Evolutionary conservation across 2,329 filamentous ascomycete genomes (phyloP), one percentile per base, ranked within the genome.

Genomic region (Gaeumannomyces tritici): DNA sequence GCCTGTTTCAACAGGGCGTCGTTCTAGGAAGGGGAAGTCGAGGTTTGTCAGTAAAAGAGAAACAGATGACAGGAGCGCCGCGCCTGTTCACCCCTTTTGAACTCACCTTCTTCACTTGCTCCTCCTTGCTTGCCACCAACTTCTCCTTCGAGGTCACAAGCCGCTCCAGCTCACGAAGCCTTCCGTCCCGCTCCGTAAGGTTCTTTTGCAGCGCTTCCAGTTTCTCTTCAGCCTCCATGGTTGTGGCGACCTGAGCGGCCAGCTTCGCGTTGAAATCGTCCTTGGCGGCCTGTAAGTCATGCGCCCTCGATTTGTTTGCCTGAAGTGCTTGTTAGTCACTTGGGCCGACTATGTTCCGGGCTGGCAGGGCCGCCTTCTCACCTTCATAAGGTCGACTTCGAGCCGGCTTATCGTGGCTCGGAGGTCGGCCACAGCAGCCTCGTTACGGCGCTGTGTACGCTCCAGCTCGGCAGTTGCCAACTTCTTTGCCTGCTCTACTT

Each of bases 381-480:
- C 42, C 77, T 86, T 87, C 72, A 84, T 79, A 15, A 88, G 66
- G 66, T 86, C 83, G 42, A 84, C 81, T 70, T 89, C 83, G 21
- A 91, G 74, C 57, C 81, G 79, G 62, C 81, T 83, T 31, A 89
- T 80, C 1, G 79, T 86, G 28, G 80, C 81, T 68, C 82, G 82
- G 15, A 90, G 73, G 65, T 88, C 85, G n/a, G 83, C 80, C 61
- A 83, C 78, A 67, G 90, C 86, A 1, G 83, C 84, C 56, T 89
- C 87, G 29, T 74, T 72, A 55, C 81, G 75, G 31, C 78, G 75
- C 61, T 77, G 76, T 3, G 76, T 70, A 47, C 81, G 77, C 59
- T 83, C 80, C 1, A 75, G 69, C 62, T 86, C 83, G 2, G 76
- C 74, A 63, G 83, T 77, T 0, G 77, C 73, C 4, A 73, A 73